Conservation (phyloP, 177 flowering plant genomes). For the Vitis hybrid region DNA sequence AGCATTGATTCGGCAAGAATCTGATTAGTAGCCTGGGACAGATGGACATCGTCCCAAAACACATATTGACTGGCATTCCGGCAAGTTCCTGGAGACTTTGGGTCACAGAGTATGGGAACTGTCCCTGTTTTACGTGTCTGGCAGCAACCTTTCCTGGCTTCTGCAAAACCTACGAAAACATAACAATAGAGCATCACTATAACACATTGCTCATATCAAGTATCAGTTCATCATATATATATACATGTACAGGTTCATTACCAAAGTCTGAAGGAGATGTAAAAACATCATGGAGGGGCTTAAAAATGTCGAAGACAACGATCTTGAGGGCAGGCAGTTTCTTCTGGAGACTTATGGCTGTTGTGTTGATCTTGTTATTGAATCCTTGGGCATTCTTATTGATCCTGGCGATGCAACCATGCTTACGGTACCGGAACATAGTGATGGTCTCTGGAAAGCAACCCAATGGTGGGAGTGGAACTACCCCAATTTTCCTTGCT, state of each 20-base stretch:
- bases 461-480: slow-evolving; percentile 88
- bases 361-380: slow-evolving; percentile 64
- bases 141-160: slow-evolving; percentile 80
- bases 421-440: slow-evolving; percentile 56
- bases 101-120: slow-evolving; percentile 67
- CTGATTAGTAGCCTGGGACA: slow-evolving; percentile 83
- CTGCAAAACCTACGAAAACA: slow-evolving; percentile 60
- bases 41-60: slow-evolving; percentile 94
- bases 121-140: slow-evolving; percentile 83
- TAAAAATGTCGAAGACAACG: slow-evolving; percentile 75
- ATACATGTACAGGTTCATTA: slow-evolving; percentile 16
- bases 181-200: neutral
- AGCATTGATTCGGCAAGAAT: slow-evolving; percentile 71
- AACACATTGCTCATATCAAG: neutral
- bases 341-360: slow-evolving; percentile 47
- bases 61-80: slow-evolving; percentile 79
- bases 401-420: slow-evolving; percentile 66
- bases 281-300: slow-evolving; percentile 63
- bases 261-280: slow-evolving; percentile 60
- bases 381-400: slow-evolving; percentile 71
- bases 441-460: slow-evolving; percentile 80
- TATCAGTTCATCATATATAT: too few relatives aligned
- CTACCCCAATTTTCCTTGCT: slow-evolving; percentile 83
- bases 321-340: slow-evolving; percentile 65
- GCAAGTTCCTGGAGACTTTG: slow-evolving; percentile 71